phyloP scores from a whole-genome alignment of 495 filamentous ascomycete species.

The Staphylotrichum longicolle region DNA sequence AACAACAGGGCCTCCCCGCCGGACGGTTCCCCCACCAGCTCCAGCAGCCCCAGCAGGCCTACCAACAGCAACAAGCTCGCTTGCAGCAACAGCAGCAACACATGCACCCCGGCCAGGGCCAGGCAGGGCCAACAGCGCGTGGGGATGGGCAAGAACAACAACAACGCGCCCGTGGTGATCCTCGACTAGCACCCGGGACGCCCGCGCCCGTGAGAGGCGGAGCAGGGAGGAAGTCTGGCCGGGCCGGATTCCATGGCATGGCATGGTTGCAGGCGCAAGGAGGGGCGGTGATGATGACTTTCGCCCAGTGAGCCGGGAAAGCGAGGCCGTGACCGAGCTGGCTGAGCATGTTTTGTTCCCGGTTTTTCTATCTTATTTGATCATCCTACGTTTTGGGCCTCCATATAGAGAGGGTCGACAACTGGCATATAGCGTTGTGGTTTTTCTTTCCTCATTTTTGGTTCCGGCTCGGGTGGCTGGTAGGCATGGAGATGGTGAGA shows the following conservation, averaged over 20 bases:
- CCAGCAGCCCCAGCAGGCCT: conserved; percentile 14
- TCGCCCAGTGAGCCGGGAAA: no score
- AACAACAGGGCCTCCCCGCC: background rate
- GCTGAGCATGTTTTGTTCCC: no score
- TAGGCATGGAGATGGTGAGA: no score
- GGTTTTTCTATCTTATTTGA: no score
- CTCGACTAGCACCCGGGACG: conserved; percentile 5
- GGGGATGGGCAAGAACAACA: conserved; percentile 1
- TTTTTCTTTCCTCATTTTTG: background rate
- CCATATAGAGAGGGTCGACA: background rate
- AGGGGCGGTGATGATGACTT: no score
- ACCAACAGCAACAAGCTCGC: conserved; percentile 1
- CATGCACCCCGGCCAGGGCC: background rate
- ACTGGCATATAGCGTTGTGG: background rate
- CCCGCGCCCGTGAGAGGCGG: no score
- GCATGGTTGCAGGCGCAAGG: no score
- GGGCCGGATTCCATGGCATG: no score
- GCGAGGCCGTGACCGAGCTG: no score
- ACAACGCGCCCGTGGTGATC: conserved; percentile 16
- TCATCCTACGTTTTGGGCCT: background rate
- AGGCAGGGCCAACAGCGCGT: conserved; percentile 14
- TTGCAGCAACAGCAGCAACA: conserved; percentile 11
- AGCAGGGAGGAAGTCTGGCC: no score
- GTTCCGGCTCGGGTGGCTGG: no score
- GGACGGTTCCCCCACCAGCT: background rate